phyloP scores from a whole-genome alignment of 495 filamentous ascomycete species.

The Neurospora africana region DNA sequence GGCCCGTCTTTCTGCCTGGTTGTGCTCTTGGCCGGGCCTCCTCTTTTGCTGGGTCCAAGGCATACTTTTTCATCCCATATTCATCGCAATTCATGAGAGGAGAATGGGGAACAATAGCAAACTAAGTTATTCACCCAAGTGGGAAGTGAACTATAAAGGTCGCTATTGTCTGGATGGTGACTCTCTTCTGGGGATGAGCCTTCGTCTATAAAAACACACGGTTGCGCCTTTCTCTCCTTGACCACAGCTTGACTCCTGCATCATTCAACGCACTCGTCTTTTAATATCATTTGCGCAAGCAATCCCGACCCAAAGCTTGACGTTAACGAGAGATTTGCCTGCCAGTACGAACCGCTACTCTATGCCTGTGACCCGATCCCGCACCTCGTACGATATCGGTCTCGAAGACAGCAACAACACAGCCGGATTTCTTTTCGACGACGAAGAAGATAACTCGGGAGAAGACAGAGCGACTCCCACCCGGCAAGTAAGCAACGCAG shows the following conservation, averaged over 20 bases:
- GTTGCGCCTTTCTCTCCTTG: not conserved
- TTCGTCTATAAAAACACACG: not conserved
- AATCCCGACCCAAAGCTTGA: not conserved
- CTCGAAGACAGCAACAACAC: conserved; percentile 63
- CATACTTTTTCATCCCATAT: not conserved
- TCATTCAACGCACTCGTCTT: not conserved
- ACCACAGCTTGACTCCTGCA: not conserved
- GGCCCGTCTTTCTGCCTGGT: not conserved
- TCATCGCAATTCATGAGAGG: not conserved
- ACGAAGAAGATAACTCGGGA: conserved; percentile 54
- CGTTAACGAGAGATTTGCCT: conserved; percentile 7
- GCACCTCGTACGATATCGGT: conserved; percentile 45
- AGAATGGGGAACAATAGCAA: not conserved
- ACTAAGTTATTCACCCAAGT: not conserved
- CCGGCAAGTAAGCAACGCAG: conserved; percentile 45
- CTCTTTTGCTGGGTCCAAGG: not conserved
- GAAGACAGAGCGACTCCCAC: conserved; percentile 49
- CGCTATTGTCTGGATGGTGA: not conserved
- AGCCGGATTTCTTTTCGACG: conserved; percentile 71
- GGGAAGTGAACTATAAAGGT: not conserved
- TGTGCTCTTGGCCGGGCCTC: not conserved
- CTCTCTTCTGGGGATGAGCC: not conserved
- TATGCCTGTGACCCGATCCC: conserved; percentile 68
- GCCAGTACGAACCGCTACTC: conserved; percentile 73
- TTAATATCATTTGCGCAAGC: not conserved